A percentile compares a stretch with the other conserved stretches of the same genome.
Evolutionary conservation across 345 rosid species (phyloP).

Genomic region (Isatis tinctoria): DNA sequence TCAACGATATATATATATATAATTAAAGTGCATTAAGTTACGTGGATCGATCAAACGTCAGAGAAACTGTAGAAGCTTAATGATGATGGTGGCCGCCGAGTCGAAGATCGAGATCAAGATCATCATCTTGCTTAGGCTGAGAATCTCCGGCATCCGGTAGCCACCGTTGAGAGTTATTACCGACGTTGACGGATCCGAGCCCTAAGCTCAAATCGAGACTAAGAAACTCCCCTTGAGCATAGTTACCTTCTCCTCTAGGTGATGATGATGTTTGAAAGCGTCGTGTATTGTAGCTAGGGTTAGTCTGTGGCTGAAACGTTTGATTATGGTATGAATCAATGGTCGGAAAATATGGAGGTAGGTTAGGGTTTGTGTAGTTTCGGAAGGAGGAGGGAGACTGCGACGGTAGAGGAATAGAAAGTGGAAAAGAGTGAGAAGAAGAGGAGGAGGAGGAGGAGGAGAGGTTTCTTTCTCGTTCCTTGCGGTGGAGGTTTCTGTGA

Average conservation of each 20-base stretch:
- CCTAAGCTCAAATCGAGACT: constrained; percentile 56
- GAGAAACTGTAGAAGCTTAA: neutral
- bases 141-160: constrained; percentile 13
- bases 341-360: constrained; percentile 12
- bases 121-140: constrained; percentile 38
- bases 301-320: constrained; percentile 12
- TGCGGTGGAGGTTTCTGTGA: constrained; percentile 81
- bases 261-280: constrained; percentile 14
- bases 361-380: constrained; percentile 11
- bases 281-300: constrained; percentile 9
- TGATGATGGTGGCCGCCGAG: constrained; percentile 47
- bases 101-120: constrained; percentile 85
- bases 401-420: neutral
- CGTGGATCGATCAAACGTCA: neutral
- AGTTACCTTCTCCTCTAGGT: neutral
- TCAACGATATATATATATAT: neutral
- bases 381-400: neutral
- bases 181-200: constrained; percentile 29
- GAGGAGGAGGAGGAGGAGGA: constrained; percentile 22
- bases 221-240: constrained; percentile 33
- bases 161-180: constrained; percentile 21
- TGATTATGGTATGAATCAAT: constrained; percentile 15
- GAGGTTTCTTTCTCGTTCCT: constrained; percentile 28
- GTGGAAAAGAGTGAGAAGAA: neutral
- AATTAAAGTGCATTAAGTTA: neutral